phyloP scores from a whole-genome alignment of 441 rosid genomes.

The Aleurites moluccanus region DNA sequence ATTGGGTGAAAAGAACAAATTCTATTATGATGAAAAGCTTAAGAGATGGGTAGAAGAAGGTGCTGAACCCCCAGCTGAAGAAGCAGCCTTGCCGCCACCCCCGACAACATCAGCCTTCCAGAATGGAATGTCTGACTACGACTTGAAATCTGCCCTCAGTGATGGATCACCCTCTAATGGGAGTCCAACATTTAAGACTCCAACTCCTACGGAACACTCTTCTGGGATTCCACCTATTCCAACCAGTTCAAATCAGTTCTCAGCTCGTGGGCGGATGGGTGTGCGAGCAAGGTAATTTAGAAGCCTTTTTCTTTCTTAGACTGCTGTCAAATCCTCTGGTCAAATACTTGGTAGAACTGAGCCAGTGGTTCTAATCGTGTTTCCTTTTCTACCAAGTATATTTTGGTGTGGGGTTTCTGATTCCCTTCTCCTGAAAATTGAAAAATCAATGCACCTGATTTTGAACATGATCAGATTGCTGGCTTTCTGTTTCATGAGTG shows the following conservation, averaged over 20 bases:
- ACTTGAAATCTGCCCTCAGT: constrained; percentile 56
- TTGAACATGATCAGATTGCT: no score
- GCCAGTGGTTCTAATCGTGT: not conserved
- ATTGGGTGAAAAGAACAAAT: constrained; percentile 83
- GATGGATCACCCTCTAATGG: constrained; percentile 49
- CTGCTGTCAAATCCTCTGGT: not conserved
- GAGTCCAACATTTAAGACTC: constrained; percentile 42
- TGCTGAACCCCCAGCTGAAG: constrained; percentile 81
- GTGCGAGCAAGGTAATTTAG: constrained; percentile 61
- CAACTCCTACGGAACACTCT: constrained; percentile 47
- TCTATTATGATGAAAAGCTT: constrained; percentile 91
- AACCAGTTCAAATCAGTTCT: constrained; percentile 65
- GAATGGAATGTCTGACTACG: constrained; percentile 68
- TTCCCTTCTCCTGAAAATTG: not conserved
- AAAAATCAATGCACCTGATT: not conserved
- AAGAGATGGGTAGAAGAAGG: constrained; percentile 99
- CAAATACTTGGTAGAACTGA: not conserved
- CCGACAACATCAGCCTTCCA: constrained; percentile 63
- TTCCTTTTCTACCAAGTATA: not conserved
- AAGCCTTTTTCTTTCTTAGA: not conserved
- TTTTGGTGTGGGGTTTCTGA: not conserved
- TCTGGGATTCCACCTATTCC: constrained; percentile 87
- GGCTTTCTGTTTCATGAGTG: not conserved
- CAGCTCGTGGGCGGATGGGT: constrained; percentile 75
- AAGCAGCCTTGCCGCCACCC: constrained; percentile 79